Base-by-base conservation (phyloP, 2,329 filamentous ascomycete species). In the Paraphaeosphaeria sporulosa region DNA sequence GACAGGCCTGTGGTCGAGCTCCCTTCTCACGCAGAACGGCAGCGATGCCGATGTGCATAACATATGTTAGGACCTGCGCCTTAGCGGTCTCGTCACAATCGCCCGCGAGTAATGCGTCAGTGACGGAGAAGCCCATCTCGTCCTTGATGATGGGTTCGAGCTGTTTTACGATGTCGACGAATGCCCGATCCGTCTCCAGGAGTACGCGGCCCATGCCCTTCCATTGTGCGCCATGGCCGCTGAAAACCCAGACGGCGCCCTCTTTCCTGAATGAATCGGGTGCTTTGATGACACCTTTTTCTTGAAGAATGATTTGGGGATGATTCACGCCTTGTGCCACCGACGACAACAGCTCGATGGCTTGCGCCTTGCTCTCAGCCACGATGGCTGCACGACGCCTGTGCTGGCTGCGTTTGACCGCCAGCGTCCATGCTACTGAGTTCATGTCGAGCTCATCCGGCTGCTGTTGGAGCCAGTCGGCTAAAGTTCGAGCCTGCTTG, bases 201-300 rank as follows among this genome's bases (percentile, higher is more conserved):
- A 65, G 56, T 21, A 58, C 47, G 1, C 13, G 23, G 23, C 34
- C 49, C 63, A 65, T 61, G 0, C 25, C 27, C 21, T 30, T 49
- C 58, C 71, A 67, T 2, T 56, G 60, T 1, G 71, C 55, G 4
- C 76, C 76, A 65, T 79, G 75, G 9, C 76, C 76, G n/a, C 75
- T 75, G 62, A 77, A 79, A 23, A 64, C 62, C 73, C 74, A 79
- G 13, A 51, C 30, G 47, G 30, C 30, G 8, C 27, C 32, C 19
- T 51, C 34, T 10, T 38, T 51, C 32, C 15, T 38, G 48, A 9
- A 21, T 4, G 48, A 25, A 6, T 40, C 32, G 34, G 32, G 21
- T n/a, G 32, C 47, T 23, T 23, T 34, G 19, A 40, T 12, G 9
- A 10, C 15, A 8, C 17, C 46, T 8, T 47, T 47, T 47, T 47